Evolutionary conservation across 176 grass and related monocot genomes (phyloP).

Genomic region (Puccinellia tenuiflora): DNA sequence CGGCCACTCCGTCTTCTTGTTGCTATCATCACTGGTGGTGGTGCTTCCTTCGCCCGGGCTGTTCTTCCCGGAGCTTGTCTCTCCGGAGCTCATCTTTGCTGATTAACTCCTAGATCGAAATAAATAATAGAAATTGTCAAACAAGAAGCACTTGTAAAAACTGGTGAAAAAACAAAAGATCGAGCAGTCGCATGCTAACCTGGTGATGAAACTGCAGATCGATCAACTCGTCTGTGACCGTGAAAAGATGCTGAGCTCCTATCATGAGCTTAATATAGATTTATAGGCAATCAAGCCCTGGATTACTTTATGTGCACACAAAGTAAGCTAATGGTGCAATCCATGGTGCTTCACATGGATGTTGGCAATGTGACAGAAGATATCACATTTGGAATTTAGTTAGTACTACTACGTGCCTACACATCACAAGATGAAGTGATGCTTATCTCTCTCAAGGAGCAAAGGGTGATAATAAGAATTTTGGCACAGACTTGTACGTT

Average conservation of each 20-base stretch:
- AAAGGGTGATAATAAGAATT: background rate
- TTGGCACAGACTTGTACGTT: background rate
- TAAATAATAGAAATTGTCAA: background rate
- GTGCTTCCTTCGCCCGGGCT: background rate
- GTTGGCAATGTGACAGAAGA: background rate
- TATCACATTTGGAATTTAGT: background rate
- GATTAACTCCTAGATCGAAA: background rate
- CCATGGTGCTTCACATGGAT: background rate
- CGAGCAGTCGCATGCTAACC: background rate
- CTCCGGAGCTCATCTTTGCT: background rate
- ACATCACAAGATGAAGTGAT: background rate
- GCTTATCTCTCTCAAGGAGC: background rate
- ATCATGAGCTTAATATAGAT: background rate
- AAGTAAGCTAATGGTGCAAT: background rate
- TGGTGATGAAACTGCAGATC: background rate
- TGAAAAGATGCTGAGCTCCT: background rate
- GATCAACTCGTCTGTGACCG: background rate
- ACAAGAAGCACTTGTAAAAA: background rate
- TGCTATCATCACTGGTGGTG: too few species aligned
- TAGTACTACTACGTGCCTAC: background rate
- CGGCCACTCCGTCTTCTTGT: background rate
- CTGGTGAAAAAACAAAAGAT: background rate
- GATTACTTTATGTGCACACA: background rate
- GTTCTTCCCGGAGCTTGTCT: background rate
- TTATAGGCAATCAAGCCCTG: background rate